phyloP scores from a whole-genome alignment of 2,329 filamentous ascomycete genomes.

The Xylariaceae sp. region DNA sequence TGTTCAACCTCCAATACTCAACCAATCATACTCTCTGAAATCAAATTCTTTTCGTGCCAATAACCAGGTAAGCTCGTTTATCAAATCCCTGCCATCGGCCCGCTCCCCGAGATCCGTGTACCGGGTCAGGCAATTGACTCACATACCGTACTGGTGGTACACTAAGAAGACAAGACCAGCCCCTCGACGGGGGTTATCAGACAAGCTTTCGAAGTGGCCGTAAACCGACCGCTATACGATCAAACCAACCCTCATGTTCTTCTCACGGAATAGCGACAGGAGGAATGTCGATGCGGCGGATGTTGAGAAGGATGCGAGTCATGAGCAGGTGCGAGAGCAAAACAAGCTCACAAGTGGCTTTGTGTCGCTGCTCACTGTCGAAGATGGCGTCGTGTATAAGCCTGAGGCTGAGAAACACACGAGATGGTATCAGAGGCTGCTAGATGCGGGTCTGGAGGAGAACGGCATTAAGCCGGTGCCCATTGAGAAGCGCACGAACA shows the following conservation, averaged over 20 bases:
- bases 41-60: too few relatives aligned
- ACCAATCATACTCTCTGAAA: constrained; percentile 11
- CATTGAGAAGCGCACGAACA: constrained; percentile 57
- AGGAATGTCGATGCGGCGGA: constrained; percentile 6
- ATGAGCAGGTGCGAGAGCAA: constrained; percentile 3
- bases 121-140: background rate
- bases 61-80: background rate
- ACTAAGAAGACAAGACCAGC: background rate
- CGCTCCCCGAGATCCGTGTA: constrained; percentile 12
- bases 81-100: constrained; percentile 8
- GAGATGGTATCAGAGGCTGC: constrained; percentile 51
- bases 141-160: constrained; percentile 11
- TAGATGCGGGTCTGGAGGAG: constrained; percentile 57
- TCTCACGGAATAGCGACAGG: constrained; percentile 1
- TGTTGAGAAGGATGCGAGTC: constrained; percentile 9
- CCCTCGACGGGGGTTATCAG: background rate
- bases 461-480: constrained; percentile 65
- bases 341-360: constrained; percentile 28
- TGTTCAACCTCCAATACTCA: background rate
- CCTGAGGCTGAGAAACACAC: constrained; percentile 39
- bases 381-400: constrained; percentile 45
- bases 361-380: constrained; percentile 36
- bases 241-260: constrained; percentile 3
- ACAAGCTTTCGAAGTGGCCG: background rate
- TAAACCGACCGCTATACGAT: background rate